phyloP scores from a whole-genome alignment of 192 early-diverging fungal species.

The Coemansia sp. region DNA sequence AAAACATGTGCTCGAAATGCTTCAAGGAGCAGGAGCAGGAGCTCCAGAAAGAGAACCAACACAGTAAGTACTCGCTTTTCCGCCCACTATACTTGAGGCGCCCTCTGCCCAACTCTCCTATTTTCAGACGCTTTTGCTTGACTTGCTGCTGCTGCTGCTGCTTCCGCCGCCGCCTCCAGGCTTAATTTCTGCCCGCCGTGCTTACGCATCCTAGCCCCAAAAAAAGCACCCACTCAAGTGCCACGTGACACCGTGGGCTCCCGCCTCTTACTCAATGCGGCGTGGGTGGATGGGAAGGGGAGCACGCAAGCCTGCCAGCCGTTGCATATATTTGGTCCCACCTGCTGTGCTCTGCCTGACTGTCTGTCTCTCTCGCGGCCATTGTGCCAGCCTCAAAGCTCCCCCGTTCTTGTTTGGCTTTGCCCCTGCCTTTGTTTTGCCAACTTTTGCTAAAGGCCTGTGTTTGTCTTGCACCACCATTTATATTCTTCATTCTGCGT shows the following conservation, averaged over 20 bases:
- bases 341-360: neutral
- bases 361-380: neutral
- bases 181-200: conserved; percentile 10
- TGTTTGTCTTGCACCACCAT: neutral
- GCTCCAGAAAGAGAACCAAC: conserved; percentile 37
- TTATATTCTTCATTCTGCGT: conserved; percentile 14
- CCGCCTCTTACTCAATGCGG: neutral
- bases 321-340: conserved; percentile 33
- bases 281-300: neutral
- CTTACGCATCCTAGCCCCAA: neutral
- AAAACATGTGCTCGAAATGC: conserved; percentile 77
- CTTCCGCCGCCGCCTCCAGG: conserved; percentile 1
- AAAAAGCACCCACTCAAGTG: neutral
- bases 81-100: conserved; percentile 7
- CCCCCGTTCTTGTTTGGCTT: neutral
- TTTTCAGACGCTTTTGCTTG: neutral
- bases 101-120: neutral
- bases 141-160: neutral
- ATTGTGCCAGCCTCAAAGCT: conserved; percentile 7
- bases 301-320: neutral
- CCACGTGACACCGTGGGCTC: conserved; percentile 3
- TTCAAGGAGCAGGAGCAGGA: conserved; percentile 60
- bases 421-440: conserved; percentile 1
- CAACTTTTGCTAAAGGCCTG: neutral
- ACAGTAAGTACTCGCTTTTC: conserved; percentile 25